Evolutionary conservation across 345 rosid species (phyloP).

Genomic region (Arabidopsis arenosa): DNA sequence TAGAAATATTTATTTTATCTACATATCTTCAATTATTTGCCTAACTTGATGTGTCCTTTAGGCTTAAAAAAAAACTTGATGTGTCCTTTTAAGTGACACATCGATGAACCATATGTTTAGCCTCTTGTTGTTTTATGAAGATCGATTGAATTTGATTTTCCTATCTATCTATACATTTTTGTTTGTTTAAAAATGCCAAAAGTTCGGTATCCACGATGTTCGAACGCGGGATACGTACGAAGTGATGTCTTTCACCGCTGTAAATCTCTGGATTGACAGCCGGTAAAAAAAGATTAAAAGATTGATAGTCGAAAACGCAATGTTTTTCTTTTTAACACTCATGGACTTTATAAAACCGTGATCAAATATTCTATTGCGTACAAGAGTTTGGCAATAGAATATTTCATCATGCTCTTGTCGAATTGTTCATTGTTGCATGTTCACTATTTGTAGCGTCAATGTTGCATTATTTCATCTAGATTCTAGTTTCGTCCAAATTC

Average conservation of each 20-base stretch:
- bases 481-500: too few relatives aligned
- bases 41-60: constrained; percentile 24
- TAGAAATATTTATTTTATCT: constrained; percentile 17
- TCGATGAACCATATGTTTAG: constrained; percentile 22
- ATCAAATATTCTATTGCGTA: too few relatives aligned
- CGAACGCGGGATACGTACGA: constrained; percentile 20
- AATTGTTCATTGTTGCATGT: too few relatives aligned
- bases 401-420: too few relatives aligned
- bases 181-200: constrained; percentile 32
- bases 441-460: too few relatives aligned
- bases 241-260: constrained; percentile 3
- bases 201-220: constrained; percentile 17
- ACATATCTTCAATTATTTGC: constrained; percentile 38
- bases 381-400: too few relatives aligned
- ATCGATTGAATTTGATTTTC: constrained; percentile 15
- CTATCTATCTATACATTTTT: constrained; percentile 8
- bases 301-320: neutral
- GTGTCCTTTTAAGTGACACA: constrained; percentile 33
- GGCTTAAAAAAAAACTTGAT: neutral
- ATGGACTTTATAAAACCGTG: too few relatives aligned
- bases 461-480: too few relatives aligned
- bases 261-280: neutral
- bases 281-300: neutral
- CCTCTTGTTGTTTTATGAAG: constrained; percentile 29
- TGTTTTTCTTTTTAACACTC: too few relatives aligned